Base-by-base conservation (phyloP, 208 protist species). In the Leishmania major region DNA sequence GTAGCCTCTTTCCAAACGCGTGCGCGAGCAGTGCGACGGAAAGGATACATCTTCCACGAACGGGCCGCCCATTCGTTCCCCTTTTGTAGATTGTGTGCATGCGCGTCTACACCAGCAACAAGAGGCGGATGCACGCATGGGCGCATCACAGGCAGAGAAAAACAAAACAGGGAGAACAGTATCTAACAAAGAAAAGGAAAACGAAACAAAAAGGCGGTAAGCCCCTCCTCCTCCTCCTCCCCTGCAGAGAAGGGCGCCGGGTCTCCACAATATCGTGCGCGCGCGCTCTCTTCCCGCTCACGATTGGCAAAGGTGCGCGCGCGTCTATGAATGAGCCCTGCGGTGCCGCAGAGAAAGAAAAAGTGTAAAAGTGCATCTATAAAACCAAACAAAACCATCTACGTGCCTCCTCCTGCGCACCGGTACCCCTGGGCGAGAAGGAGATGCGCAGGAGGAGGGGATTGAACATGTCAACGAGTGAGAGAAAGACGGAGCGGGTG, bases 281-380 rank as follows among this genome's bases (percentile, higher is more conserved):
- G 19, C 45, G 37, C 70, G 6, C 22, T 10, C 70, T 19, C 69
- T 17, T 28, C 4, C 22, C 37, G 13, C 10, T 55, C 8, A 7
- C 70, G 8, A 10, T 17, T 51, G 25, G 70, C 19, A 74, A n/a
- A 69, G 62, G 62, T 69, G 62, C 47, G 25, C 28, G 69, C 59
- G 37, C 47, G 73, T 82, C 78, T 77, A 82, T 75, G 43, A 49
- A 73, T 62, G 28, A 25, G 45, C 49, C 74, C 8, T 35, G 8
- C 31, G 35, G 22, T 31, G 35, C 7, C 57, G 37, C 64, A n/a
- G 37, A 78, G 49, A 80, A 60, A 25, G 67, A 79, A 64, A 74
- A 78, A 47, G 53, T 45, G 59, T 51, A 78, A 72, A 57, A 74
- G 47, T 60, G 55, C 37, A 35, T 78, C 40, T 45, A 74, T 74